A percentile compares a stretch with the other conserved stretches of the same genome.
These are phyloP conservation scores for Dendrocalamus latiflorus DNA, from an alignment of 202 grass and related monocot species.

Conservation along the genomic window DNA sequence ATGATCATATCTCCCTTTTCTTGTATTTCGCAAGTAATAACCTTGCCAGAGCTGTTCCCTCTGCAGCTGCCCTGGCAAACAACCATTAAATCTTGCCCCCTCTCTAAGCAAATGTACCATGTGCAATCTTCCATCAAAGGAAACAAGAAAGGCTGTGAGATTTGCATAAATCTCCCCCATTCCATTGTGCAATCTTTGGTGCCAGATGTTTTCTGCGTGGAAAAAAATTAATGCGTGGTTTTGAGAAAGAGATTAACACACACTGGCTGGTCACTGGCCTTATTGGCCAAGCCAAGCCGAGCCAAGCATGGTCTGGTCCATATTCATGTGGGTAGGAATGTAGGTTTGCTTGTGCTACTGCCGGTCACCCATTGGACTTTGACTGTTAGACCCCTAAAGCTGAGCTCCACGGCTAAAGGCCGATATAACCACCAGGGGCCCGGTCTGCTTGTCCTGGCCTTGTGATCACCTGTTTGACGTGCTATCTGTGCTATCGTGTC, in stretches of 20 bases:
- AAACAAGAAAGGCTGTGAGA: conserved; percentile 14
- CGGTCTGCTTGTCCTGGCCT: conserved; percentile 20
- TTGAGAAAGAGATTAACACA: not conserved
- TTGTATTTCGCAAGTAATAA: conserved; percentile 27
- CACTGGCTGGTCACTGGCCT: not conserved
- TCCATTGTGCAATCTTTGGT: not conserved
- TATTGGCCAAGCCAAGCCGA: conserved; percentile 5
- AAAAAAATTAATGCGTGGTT: not conserved
- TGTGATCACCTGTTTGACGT: not conserved
- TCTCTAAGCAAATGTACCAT: conserved; percentile 16
- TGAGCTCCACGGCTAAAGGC: conserved; percentile 16
- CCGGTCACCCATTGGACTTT: conserved; percentile 23
- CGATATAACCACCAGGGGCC: conserved; percentile 27
- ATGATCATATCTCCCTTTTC: conserved; percentile 11
- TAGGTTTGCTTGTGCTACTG: conserved; percentile 39
- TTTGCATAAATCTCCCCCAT: conserved; percentile 17
- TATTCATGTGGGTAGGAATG: conserved; percentile 42
- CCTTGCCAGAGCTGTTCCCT: conserved; percentile 22
- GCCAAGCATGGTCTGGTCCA: conserved; percentile 34
- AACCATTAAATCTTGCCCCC: conserved; percentile 18
- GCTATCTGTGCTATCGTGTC: conserved; percentile 27
- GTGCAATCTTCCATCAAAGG: conserved; percentile 25
- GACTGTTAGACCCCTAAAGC: conserved; percentile 28
- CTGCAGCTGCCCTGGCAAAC: conserved; percentile 15
- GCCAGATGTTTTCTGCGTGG: not conserved